Percentiles rank a stretch among this genome's conserved stretches.
These are phyloP conservation scores for Nakazawaea pomicola DNA, from an alignment of 805 yeast genomes.

Conservation along the genomic window DNA sequence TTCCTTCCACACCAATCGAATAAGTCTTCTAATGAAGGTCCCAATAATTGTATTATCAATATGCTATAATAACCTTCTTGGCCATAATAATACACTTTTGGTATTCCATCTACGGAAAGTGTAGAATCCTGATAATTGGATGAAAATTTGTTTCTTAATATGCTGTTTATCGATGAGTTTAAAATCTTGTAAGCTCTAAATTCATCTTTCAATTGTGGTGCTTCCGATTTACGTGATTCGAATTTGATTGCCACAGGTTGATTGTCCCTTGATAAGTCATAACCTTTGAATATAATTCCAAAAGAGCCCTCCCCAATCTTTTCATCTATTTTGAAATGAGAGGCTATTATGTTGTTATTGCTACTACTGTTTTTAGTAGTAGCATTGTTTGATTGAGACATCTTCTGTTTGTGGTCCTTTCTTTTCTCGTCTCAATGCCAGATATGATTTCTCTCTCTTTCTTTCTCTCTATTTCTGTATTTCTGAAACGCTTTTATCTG, in stretches of 20 bases:
- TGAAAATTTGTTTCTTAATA: conserved; percentile 15
- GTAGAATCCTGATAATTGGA: conserved; percentile 15
- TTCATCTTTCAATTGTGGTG: conserved; percentile 80
- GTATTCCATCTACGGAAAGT: conserved; percentile 51
- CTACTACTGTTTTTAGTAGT: conserved; percentile 2
- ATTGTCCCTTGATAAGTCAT: conserved; percentile 58
- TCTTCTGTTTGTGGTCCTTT: no score
- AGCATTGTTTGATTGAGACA: background rate
- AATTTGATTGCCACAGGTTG: conserved; percentile 72
- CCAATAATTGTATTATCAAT: conserved; percentile 71
- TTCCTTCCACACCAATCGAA: conserved; percentile 86
- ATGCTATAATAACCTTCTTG: conserved; percentile 82
- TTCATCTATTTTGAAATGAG: conserved; percentile 75
- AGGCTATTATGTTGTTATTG: conserved; percentile 35
- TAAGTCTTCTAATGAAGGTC: conserved; percentile 78
- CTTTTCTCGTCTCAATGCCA: no score
- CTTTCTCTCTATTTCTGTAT: background rate
- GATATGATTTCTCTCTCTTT: no score
- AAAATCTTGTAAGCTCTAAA: conserved; percentile 72
- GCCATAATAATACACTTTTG: conserved; percentile 81
- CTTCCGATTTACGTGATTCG: conserved; percentile 76
- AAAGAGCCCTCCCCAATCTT: conserved; percentile 87
- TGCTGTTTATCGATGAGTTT: conserved; percentile 42
- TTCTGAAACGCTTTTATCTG: no score
- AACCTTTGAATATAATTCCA: conserved; percentile 81